Percentiles rank a stretch among this genome's conserved stretches.
Evolutionary conservation across 2,329 filamentous ascomycete genomes (phyloP).

Genomic region (Colletotrichum sp.): DNA sequence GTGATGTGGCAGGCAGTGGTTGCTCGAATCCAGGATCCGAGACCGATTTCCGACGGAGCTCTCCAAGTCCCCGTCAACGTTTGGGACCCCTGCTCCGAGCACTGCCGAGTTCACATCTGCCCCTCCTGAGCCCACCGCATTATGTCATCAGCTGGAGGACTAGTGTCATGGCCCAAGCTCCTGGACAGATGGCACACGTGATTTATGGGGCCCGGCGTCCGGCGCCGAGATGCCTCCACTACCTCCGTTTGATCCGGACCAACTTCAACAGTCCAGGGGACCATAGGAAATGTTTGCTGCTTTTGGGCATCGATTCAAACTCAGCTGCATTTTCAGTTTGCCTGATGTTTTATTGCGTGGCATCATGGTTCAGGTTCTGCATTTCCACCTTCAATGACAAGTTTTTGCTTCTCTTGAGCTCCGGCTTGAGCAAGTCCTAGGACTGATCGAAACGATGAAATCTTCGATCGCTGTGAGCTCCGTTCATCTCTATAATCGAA

Average conservation of each 20-base stretch:
- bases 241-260: neutral
- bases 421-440: neutral
- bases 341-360: too few relatives aligned
- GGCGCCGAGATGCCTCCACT: neutral
- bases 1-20: neutral
- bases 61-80: slow-evolving; percentile 9
- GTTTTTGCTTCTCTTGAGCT: neutral
- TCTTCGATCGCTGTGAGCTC: fast-evolving
- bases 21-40: neutral
- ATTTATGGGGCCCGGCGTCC: fast-evolving
- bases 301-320: too few relatives aligned
- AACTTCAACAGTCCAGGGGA: neutral
- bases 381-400: neutral
- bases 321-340: too few relatives aligned
- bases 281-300: fast-evolving
- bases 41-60: slow-evolving; percentile 3
- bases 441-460: neutral
- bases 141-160: neutral
- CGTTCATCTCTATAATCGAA: fast-evolving
- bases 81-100: neutral
- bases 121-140: neutral
- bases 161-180: too few relatives aligned
- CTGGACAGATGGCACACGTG: neutral
- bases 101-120: neutral
- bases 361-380: too few relatives aligned